Evolutionary conservation across 116 monocot genomes (phyloP).

Genomic region (Posidonia oceanica): DNA sequence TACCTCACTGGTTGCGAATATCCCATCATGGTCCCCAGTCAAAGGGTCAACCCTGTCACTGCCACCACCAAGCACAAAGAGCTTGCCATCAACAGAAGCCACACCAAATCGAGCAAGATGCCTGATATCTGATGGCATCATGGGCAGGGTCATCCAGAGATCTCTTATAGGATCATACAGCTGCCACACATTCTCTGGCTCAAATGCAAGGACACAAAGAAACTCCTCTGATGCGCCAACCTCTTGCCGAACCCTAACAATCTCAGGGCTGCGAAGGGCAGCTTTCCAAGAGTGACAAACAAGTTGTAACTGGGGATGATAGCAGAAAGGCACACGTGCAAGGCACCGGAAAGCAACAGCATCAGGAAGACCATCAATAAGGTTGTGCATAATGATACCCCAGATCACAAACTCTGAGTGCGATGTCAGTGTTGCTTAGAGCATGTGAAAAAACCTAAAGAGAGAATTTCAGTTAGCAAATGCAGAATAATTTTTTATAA

Average conservation of each 20-base stretch:
- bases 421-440: too few species aligned
- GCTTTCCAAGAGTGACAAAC: conserved; percentile 72
- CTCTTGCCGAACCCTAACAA: conserved; percentile 49
- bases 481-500: too few species aligned
- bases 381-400: conserved; percentile 24
- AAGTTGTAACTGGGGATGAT: conserved; percentile 40
- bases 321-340: conserved; percentile 80
- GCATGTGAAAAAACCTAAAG: too few species aligned
- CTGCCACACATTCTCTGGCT: conserved; percentile 92
- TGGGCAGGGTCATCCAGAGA: conserved; percentile 79
- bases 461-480: too few species aligned
- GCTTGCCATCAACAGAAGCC: conserved; percentile 68
- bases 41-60: conserved; percentile 78
- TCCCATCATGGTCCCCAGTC: conserved; percentile 89
- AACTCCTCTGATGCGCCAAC: conserved; percentile 56
- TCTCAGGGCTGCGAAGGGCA: conserved; percentile 40
- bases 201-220: conserved; percentile 82
- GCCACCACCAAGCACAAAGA: conserved; percentile 93
- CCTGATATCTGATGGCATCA: conserved; percentile 74
- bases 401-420: not conserved
- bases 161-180: conserved; percentile 76
- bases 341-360: conserved; percentile 78
- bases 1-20: conserved; percentile 88
- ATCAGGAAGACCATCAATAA: conserved; percentile 90
- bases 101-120: conserved; percentile 90